Conservation (phyloP, 495 filamentous ascomycete species). For the Aspergillus sclerotioniger region DNA sequence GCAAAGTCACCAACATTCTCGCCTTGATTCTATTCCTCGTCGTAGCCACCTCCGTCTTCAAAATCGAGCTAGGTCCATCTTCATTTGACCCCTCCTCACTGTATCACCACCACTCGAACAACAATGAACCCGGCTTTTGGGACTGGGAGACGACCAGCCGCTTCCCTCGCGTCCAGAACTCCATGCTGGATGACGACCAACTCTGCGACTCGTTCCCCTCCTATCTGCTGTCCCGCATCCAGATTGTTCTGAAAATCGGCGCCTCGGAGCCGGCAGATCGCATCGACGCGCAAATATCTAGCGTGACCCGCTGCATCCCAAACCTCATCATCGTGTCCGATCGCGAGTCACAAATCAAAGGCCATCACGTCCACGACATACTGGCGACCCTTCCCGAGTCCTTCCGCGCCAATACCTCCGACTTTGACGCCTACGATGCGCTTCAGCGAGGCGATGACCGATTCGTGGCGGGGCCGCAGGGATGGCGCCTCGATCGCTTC, state of each 20-base stretch:
- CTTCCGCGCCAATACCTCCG: slow-evolving; percentile 28
- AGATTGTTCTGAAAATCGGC: slow-evolving; percentile 40
- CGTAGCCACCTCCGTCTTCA: slow-evolving; percentile 8
- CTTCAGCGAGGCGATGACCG: slow-evolving; percentile 19
- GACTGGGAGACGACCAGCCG: slow-evolving; percentile 16
- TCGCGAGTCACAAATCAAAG: slow-evolving; percentile 33
- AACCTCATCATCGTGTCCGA: slow-evolving; percentile 47
- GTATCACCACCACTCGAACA: slow-evolving; percentile 8
- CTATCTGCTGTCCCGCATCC: slow-evolving; percentile 29
- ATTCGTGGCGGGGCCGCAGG: slow-evolving; percentile 22
- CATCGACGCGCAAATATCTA: slow-evolving; percentile 31
- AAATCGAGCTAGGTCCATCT: not conserved
- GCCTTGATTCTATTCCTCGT: slow-evolving; percentile 2
- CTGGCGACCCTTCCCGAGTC: slow-evolving; percentile 35
- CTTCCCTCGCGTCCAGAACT: not conserved
- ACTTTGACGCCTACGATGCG: slow-evolving; percentile 35
- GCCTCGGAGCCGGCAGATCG: slow-evolving; percentile 32
- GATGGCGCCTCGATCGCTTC: slow-evolving; percentile 62
- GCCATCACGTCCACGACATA: slow-evolving; percentile 37
- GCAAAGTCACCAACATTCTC: slow-evolving; percentile 7
- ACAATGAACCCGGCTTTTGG: slow-evolving; percentile 12
- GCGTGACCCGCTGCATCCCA: slow-evolving; percentile 37
- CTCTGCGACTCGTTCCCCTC: slow-evolving; percentile 37
- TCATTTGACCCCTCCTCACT: slow-evolving; percentile 8
- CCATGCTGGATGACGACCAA: slow-evolving; percentile 9